Evolutionary conservation across 1,284 basidiomycete species (phyloP).

Genomic region (Ustanciosporium gigantosporum): DNA sequence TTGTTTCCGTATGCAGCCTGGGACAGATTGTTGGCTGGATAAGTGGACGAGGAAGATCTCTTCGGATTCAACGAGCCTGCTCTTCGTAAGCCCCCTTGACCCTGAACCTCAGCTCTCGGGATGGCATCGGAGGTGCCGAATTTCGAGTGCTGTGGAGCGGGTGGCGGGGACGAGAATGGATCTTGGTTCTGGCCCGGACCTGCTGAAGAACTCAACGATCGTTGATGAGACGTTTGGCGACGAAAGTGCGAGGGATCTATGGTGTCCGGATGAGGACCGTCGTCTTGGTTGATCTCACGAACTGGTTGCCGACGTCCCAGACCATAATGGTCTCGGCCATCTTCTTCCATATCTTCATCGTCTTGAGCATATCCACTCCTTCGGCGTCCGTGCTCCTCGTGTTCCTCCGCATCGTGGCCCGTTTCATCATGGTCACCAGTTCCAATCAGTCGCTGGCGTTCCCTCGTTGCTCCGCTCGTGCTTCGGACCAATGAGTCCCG

Average conservation of each 20-base stretch:
- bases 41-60: constrained; percentile 14
- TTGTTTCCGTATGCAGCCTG: background rate
- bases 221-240: background rate
- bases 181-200: constrained; percentile 7
- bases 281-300: background rate
- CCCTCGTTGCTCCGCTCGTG: constrained; percentile 1
- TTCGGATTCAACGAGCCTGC: constrained; percentile 26
- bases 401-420: background rate
- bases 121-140: too few relatives aligned
- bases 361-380: background rate
- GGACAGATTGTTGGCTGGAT: constrained; percentile 1
- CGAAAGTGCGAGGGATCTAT: constrained; percentile 10
- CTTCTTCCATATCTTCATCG: background rate
- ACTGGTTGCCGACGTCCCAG: too few relatives aligned
- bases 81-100: constrained; percentile 4
- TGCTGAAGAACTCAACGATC: background rate
- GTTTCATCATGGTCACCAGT: background rate
- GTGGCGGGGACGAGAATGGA: constrained; percentile 14
- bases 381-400: background rate
- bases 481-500: constrained; percentile 20
- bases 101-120: too few relatives aligned
- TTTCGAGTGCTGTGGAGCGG: constrained; percentile 18
- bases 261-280: constrained; percentile 28
- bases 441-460: constrained; percentile 10
- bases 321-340: constrained; percentile 1